Conservation (phyloP, 78 protist species). For the Dictyostelium citrinum region DNA sequence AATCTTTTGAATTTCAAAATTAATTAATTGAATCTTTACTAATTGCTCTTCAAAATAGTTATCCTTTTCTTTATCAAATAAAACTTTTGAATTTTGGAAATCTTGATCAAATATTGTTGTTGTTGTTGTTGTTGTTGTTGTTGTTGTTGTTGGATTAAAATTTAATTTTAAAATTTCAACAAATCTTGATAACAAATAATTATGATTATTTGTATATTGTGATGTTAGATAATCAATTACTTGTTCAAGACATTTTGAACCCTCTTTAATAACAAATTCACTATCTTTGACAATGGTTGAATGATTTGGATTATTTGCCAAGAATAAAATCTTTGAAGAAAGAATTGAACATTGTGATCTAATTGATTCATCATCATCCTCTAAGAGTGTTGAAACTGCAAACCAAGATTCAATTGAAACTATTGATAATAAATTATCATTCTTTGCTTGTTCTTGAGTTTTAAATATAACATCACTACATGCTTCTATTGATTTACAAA, state of each 20-base stretch:
- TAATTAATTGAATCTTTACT: constrained; percentile 28
- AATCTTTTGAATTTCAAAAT: constrained; percentile 1
- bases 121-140: neutral
- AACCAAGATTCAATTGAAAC: constrained; percentile 52
- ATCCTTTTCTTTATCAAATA: constrained; percentile 80
- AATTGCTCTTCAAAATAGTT: constrained; percentile 53
- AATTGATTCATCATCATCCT: constrained; percentile 52
- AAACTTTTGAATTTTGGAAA: constrained; percentile 33
- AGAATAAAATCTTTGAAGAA: neutral
- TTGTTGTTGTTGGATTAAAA: neutral
- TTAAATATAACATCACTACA: neutral
- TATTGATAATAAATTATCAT: neutral
- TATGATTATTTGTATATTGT: neutral
- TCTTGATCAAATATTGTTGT: neutral
- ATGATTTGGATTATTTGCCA: neutral
- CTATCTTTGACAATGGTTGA: neutral
- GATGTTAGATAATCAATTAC: neutral
- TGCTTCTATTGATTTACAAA: constrained; percentile 9
- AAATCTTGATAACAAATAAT: neutral
- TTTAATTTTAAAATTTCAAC: neutral
- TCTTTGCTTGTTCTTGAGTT: neutral
- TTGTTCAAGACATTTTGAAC: constrained; percentile 11
- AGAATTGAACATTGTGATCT: neutral
- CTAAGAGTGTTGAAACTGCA: neutral
- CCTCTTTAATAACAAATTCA: neutral